Evolutionary conservation across 2,329 filamentous ascomycete genomes (phyloP).

Genomic region (Cytospora mali): DNA sequence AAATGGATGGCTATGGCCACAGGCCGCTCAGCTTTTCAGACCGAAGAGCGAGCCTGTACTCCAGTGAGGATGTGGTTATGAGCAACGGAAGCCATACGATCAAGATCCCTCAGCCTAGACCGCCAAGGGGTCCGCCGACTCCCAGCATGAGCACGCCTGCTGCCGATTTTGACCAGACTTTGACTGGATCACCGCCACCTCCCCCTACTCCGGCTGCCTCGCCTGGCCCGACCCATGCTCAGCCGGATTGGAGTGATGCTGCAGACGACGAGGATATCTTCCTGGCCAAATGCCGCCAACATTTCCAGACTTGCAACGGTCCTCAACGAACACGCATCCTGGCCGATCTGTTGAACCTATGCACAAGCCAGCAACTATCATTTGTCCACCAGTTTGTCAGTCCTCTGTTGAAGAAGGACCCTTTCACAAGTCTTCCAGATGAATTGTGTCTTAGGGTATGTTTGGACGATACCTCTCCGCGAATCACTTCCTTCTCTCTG

Average conservation of each 20-base stretch:
- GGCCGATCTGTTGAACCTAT: conserved; percentile 87
- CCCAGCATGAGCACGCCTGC: conserved; percentile 68
- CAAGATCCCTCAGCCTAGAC: conserved; percentile 54
- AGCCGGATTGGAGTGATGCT: conserved; percentile 74
- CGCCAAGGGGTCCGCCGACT: conserved; percentile 62
- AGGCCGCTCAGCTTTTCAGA: conserved; percentile 63
- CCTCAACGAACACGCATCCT: conserved; percentile 79
- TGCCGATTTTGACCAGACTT: conserved; percentile 63
- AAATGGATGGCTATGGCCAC: conserved; percentile 47
- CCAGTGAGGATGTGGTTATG: conserved; percentile 59
- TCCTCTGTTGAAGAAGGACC: conserved; percentile 92
- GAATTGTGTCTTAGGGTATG: conserved; percentile 87
- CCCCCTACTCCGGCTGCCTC: conserved; percentile 68
- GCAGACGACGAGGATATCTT: conserved; percentile 83
- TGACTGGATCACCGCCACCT: conserved; percentile 64
- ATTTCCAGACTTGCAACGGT: conserved; percentile 77
- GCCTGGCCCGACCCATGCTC: conserved; percentile 62
- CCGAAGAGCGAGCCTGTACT: conserved; percentile 59
- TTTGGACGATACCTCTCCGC: conserved; percentile 18
- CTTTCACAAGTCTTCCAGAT: conserved; percentile 87
- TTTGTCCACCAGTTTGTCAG: conserved; percentile 97
- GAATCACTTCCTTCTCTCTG: not conserved
- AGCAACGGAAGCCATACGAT: conserved; percentile 49
- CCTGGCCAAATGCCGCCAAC: conserved; percentile 74
- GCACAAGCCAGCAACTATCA: conserved; percentile 91